Evolutionary conservation across 2,329 filamentous ascomycete species (phyloP).

Genomic region (Cladosporium phlei): DNA sequence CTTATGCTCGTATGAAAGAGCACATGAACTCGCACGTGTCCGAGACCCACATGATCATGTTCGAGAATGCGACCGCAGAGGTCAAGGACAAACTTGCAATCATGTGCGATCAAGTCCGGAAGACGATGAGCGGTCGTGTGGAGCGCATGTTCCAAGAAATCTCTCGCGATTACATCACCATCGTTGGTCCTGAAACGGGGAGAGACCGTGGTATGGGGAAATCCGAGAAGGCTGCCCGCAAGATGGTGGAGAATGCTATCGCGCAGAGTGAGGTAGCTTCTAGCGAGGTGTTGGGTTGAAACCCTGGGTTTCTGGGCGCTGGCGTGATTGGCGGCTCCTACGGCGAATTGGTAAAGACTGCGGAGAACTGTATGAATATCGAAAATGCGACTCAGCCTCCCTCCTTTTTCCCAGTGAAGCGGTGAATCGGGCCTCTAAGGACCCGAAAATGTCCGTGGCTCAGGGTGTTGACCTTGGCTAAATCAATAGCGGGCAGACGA

Average conservation of each 20-base stretch:
- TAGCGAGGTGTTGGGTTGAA: slow-evolving; percentile 15
- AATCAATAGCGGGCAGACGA: too few species aligned
- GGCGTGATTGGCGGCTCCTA: too few species aligned
- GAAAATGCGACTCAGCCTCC: slow-evolving; percentile 9
- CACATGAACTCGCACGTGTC: slow-evolving; percentile 46
- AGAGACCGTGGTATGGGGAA: slow-evolving; percentile 17
- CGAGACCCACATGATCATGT: slow-evolving; percentile 44
- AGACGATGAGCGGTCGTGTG: slow-evolving; percentile 40
- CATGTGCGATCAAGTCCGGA: slow-evolving; percentile 42
- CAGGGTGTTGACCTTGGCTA: too few species aligned
- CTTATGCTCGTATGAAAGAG: slow-evolving; percentile 49
- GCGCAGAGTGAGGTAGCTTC: slow-evolving; percentile 17
- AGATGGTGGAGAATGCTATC: slow-evolving; percentile 20
- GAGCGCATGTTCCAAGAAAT: slow-evolving; percentile 42
- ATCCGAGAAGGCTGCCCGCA: slow-evolving; percentile 19
- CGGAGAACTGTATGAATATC: background rate
- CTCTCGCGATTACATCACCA: slow-evolving; percentile 35
- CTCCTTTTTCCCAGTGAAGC: too few species aligned
- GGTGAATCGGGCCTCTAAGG: too few species aligned
- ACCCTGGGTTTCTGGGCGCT: slow-evolving; percentile 12
- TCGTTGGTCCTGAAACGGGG: slow-evolving; percentile 24
- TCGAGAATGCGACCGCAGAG: slow-evolving; percentile 39
- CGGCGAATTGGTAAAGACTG: background rate
- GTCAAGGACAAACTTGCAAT: slow-evolving; percentile 38
- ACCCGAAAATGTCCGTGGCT: too few species aligned